A percentile compares a stretch with the other conserved stretches of the same genome.
These are phyloP conservation scores for Cryphonectria parasitica DNA, from an alignment of 2,329 filamentous ascomycete species.

Conservation along the genomic window DNA sequence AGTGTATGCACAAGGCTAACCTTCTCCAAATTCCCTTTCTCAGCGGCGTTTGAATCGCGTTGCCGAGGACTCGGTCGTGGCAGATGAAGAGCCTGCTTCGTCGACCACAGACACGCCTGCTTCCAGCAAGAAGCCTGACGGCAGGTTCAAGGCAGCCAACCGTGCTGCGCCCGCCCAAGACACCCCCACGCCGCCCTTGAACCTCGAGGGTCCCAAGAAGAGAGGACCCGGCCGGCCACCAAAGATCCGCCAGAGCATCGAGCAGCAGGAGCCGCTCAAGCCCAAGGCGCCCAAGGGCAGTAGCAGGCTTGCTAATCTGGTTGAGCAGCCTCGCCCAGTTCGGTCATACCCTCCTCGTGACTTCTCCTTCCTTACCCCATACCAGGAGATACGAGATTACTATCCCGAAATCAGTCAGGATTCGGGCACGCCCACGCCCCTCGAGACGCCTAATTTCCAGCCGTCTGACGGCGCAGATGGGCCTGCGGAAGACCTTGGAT, in stretches of 20 bases:
- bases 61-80: conserved; percentile 17
- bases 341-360: conserved; percentile 20
- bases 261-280: conserved; percentile 21
- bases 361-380: conserved; percentile 27
- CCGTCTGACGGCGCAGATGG: conserved; percentile 23
- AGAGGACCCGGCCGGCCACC: conserved; percentile 25
- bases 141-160: conserved; percentile 19
- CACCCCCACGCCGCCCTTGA: conserved; percentile 7
- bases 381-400: conserved; percentile 18
- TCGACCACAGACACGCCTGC: conserved; percentile 16
- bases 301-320: not conserved
- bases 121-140: conserved; percentile 18
- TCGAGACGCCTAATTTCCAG: conserved; percentile 23
- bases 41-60: conserved; percentile 26
- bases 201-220: conserved; percentile 23
- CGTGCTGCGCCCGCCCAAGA: not conserved
- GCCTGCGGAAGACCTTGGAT: conserved; percentile 20
- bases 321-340: conserved; percentile 22
- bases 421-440: conserved; percentile 20
- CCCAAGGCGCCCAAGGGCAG: conserved; percentile 16
- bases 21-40: not conserved
- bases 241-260: conserved; percentile 25
- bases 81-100: conserved; percentile 20
- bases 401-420: conserved; percentile 26
- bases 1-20: not conserved